Evolutionary conservation across 2,329 filamentous ascomycete species (phyloP).

Genomic region (Pseudogymnoascus sp.): DNA sequence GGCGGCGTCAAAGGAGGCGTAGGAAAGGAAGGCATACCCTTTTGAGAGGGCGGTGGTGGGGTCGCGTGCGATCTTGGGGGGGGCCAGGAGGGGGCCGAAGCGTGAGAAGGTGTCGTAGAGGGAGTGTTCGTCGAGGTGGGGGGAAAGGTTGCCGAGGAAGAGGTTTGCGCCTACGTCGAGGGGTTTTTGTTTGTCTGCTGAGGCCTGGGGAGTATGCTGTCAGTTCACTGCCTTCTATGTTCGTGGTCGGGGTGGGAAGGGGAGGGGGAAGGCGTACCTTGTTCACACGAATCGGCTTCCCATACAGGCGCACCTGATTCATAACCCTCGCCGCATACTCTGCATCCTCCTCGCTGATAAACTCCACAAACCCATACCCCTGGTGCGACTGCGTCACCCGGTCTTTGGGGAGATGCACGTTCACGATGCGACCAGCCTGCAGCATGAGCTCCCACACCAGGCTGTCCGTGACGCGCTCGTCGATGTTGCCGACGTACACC

Average conservation of each 20-base stretch:
- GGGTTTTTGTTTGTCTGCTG: conserved; percentile 87
- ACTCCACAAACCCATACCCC: conserved; percentile 98
- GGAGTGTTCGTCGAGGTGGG: conserved; percentile 90
- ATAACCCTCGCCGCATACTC: conserved; percentile 95
- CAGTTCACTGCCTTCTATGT: neutral
- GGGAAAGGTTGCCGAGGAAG: conserved; percentile 91
- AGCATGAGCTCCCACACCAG: conserved; percentile 97
- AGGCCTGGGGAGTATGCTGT: conserved; percentile 36
- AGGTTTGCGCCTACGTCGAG: conserved; percentile 93
- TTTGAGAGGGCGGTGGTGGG: conserved; percentile 74
- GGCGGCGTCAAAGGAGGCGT: conserved; percentile 84
- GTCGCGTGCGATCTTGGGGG: conserved; percentile 88
- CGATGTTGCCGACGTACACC: conserved; percentile 96
- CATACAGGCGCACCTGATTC: conserved; percentile 89
- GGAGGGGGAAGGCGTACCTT: conserved; percentile 48
- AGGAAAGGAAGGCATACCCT: conserved; percentile 94
- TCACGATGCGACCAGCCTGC: conserved; percentile 92
- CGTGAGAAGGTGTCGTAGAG: conserved; percentile 92
- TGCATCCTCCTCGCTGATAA: conserved; percentile 88
- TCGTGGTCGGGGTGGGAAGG: too few relatives aligned
- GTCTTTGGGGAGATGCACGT: conserved; percentile 96
- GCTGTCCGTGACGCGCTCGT: conserved; percentile 86
- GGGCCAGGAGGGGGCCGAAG: conserved; percentile 75
- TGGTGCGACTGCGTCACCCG: conserved; percentile 95
- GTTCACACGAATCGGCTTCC: conserved; percentile 93